Evolutionary conservation across 2,329 filamentous ascomycete species (phyloP), one percentile per base, ranked within the genome.

Genomic region (Talaromyces sp.): DNA sequence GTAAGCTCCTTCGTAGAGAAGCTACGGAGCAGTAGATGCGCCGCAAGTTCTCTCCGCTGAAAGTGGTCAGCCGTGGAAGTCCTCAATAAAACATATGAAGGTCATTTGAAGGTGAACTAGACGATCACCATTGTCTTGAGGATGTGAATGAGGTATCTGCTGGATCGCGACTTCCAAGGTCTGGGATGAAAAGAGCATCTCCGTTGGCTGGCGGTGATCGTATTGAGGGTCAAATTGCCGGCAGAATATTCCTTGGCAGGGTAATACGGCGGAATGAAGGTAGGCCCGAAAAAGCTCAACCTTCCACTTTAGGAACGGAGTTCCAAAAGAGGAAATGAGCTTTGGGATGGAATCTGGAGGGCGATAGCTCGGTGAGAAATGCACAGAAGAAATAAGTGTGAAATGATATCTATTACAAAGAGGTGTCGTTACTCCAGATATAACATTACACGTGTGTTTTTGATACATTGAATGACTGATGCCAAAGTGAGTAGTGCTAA

Each of bases 171-270:
- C 46, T 21, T 54, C 48, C n/a, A 9, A 54, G 50, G 8, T 23
- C 31, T 21, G 50, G 31, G 23, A 35, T 35, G 50, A 37, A n/a
- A n/a, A 23, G 50, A 35, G 50, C 28, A 54, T 54, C 31, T 18
- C 28, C 9, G 31, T 11, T 18, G n/a, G 48, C n/a, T 57, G 35
- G 35, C 33, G 50, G 33, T 42, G 55, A 46, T 6, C 28, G 5
- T 50, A 7, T 5, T 50, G 46, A 50, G 9, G 23, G 40, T 39
- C 21, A 21, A 57, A 48, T 14, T 64, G 59, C 63, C 59, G 63
- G 63, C 54, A 64, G 54, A 61, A 64, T 21, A 14, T 18, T 25
- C n/a, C 57, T 57, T 58, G 52, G 21, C 31, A n/a, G 2, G 12
- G 12, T 9, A 28, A 57, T 39, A 54, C 60, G 60, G 60, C 58